Evolutionary conservation across 75 land plant species (phyloP).

Genomic region (Picea glauca): DNA sequence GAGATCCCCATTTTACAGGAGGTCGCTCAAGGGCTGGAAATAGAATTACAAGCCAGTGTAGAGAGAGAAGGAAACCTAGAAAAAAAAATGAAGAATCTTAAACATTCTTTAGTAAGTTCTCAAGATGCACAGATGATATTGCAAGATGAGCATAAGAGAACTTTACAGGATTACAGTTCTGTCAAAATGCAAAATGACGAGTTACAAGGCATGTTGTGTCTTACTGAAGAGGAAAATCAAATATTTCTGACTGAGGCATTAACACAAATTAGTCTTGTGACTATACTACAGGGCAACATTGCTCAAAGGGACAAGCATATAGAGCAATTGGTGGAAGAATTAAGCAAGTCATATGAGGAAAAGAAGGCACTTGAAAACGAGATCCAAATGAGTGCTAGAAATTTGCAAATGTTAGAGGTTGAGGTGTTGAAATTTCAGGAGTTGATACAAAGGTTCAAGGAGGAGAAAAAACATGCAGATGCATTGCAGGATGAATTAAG

Average conservation of each 20-base stretch:
- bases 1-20: neutral
- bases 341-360: constrained; percentile 3
- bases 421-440: neutral
- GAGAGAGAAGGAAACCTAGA: constrained; percentile 5
- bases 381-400: neutral
- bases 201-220: constrained; percentile 1
- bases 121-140: constrained; percentile 3
- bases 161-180: constrained; percentile 6
- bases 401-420: constrained; percentile 4
- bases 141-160: constrained; percentile 9
- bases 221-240: constrained; percentile 1
- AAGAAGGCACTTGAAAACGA: neutral
- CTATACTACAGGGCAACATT: constrained; percentile 1
- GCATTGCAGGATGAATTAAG: constrained; percentile 10
- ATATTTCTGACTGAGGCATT: neutral
- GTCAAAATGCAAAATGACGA: neutral
- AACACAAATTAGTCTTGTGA: constrained; percentile 2
- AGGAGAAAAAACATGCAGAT: constrained; percentile 3
- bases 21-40: neutral
- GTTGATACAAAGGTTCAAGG: neutral
- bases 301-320: constrained; percentile 2
- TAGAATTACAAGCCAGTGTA: neutral
- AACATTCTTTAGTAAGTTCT: constrained; percentile 2
- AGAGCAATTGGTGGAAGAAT: neutral
- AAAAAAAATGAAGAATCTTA: neutral